A percentile compares a stretch with the other conserved stretches of the same genome.
These are phyloP conservation scores for Alisma plantagoaquatica DNA, from an alignment of 106 monocot genomes.

Conservation along the genomic window DNA sequence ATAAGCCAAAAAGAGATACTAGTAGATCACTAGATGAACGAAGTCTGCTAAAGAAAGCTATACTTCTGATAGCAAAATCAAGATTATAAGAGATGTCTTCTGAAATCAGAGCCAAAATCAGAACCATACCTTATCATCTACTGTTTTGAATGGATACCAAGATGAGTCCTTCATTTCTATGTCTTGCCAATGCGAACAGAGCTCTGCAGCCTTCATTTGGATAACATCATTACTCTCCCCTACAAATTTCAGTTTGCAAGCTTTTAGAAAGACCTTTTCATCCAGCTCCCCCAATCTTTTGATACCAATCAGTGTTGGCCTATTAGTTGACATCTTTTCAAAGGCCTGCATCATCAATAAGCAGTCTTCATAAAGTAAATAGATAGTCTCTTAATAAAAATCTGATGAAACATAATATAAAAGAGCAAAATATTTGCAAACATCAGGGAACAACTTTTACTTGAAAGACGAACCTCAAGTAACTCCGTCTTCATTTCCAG, in stretches of 20 bases:
- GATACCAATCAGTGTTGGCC: constrained; percentile 54
- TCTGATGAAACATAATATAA: too few relatives aligned
- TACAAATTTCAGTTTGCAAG: constrained; percentile 3
- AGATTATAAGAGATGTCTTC: background rate
- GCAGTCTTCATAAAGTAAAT: too few relatives aligned
- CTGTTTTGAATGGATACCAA: constrained; percentile 18
- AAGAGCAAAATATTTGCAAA: too few relatives aligned
- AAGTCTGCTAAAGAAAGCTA: background rate
- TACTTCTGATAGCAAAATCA: background rate
- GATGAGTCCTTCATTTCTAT: constrained; percentile 9
- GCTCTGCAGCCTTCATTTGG: constrained; percentile 4
- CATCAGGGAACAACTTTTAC: too few relatives aligned
- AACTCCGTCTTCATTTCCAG: constrained; percentile 57
- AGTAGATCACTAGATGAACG: background rate
- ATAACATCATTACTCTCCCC: background rate
- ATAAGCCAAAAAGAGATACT: background rate
- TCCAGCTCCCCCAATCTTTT: constrained; percentile 46
- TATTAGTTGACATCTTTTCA: constrained; percentile 18
- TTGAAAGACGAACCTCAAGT: constrained; percentile 27
- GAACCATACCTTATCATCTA: constrained; percentile 6
- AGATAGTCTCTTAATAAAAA: too few relatives aligned
- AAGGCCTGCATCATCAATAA: constrained; percentile 36
- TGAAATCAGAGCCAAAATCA: background rate
- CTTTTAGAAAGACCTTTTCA: constrained; percentile 2
- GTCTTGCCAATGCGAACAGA: constrained; percentile 18